These are phyloP conservation scores for Tolypocladium inflatum DNA, from an alignment of 2,329 filamentous ascomycete species.

Conservation along the genomic window DNA sequence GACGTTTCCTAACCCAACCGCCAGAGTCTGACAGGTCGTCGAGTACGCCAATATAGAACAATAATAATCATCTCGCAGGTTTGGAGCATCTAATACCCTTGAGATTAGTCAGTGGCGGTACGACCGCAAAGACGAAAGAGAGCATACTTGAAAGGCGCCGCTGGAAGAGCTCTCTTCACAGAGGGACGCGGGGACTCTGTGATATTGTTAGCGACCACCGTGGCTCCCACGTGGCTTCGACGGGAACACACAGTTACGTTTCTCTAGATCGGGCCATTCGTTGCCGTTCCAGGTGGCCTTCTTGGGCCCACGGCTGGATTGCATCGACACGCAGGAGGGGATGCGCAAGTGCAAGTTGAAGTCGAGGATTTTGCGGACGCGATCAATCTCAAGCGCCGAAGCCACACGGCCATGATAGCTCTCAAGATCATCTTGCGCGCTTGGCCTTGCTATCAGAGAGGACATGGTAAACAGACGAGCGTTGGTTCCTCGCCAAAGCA, in stretches of 20 bases:
- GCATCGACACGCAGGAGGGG: constrained; percentile 2
- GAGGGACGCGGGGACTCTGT: constrained; percentile 1
- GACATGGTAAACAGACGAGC: constrained; percentile 54
- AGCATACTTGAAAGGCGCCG: constrained; percentile 67
- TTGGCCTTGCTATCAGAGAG: constrained; percentile 31
- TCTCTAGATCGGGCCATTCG: not conserved
- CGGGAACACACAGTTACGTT: not conserved
- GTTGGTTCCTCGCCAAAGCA: constrained; percentile 61
- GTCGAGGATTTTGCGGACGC: constrained; percentile 54
- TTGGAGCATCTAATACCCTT: constrained; percentile 78
- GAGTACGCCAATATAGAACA: constrained; percentile 88
- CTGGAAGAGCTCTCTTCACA: constrained; percentile 44
- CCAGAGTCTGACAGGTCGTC: constrained; percentile 61
- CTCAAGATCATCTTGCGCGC: constrained; percentile 50
- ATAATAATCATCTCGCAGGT: constrained; percentile 91
- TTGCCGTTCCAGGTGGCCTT: not conserved
- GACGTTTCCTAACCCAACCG: constrained; percentile 69
- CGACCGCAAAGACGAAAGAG: not conserved
- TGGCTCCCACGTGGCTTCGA: not conserved
- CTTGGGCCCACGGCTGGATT: not conserved
- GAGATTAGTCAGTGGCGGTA: not conserved
- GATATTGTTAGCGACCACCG: constrained; percentile 12
- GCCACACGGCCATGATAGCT: constrained; percentile 69
- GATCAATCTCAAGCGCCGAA: constrained; percentile 71
- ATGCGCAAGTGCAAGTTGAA: constrained; percentile 24